Evolutionary conservation across 148 eudicot genomes (phyloP), one percentile per base, ranked within the genome.

Genomic region (Diospyros kaki): DNA sequence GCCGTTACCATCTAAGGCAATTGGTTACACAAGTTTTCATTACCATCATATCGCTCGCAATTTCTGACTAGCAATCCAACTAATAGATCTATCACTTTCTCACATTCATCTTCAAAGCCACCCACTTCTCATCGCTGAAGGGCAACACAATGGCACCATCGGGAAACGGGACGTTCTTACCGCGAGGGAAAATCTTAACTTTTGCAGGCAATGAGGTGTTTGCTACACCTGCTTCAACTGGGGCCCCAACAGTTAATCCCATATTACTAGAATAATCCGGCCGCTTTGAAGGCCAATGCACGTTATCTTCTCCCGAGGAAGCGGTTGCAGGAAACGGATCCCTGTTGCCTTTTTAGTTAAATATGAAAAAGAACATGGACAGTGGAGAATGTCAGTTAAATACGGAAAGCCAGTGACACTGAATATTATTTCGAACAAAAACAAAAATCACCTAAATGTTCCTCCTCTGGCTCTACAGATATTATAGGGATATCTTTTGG

Each of bases 91-190:
- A 28, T 28, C 28, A 28, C 28, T 28, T 28, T 28, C 28, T 28
- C 28, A 28, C 28, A 72, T 82, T 77, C 71, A 59, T 66, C 17
- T 76, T 65, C 28, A 78, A 44, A 58, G 83, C 80, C 41, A 82
- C 69, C 86, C 87, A 87, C 39, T 78, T 82, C 70, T 87, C 77
- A 66, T 87, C 83, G 51, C 76, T 74, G 60, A 60, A 54, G 45
- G 82, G 81, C 66, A 76, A 52, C 15, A 81, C 52, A 8, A 58
- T 64, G 18, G 81, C 72, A 13, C 86, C 86, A 1, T 75, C 68
- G 38, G 87, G 83, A 71, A 74, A 56, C 45, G 72, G 66, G 81
- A 81, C 59, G 64, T 79, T 77, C 56, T 65, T 73, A 17, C 0
- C 17, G 52, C 59, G 41, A 2, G 80, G 86, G 68, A 10, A 75